phyloP scores from a whole-genome alignment of 768 basidiomycete genomes.

The Agaricus blazei region DNA sequence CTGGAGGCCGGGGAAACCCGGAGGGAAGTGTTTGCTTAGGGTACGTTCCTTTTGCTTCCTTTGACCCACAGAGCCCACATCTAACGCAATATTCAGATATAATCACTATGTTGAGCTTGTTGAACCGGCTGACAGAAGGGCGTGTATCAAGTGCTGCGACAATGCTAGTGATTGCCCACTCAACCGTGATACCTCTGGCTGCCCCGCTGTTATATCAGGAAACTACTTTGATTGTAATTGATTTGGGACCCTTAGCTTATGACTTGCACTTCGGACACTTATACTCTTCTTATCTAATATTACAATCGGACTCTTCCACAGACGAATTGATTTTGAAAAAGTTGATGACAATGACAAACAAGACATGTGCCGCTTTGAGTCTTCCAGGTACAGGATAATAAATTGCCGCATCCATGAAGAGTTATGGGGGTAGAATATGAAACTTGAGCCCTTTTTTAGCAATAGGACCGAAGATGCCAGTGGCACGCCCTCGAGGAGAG shows the following conservation, averaged over 20 bases:
- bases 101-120: constrained; percentile 58
- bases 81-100: constrained; percentile 27
- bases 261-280: no score
- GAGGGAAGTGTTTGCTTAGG: constrained; percentile 46
- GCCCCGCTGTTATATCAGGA: constrained; percentile 46
- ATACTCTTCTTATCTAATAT: no score
- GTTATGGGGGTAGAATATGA: no score
- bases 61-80: not conserved
- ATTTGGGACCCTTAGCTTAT: constrained; percentile 1
- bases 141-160: constrained; percentile 57
- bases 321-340: no score
- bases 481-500: no score
- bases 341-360: no score
- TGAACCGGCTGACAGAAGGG: constrained; percentile 45
- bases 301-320: no score
- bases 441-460: no score
- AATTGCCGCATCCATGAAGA: no score
- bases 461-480: no score
- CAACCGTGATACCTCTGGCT: constrained; percentile 45
- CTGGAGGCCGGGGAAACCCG: constrained; percentile 45
- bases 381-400: no score
- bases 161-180: constrained; percentile 50
- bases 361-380: no score
- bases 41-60: constrained; percentile 21
- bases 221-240: constrained; percentile 50